Conservation (phyloP, 106 monocot genomes). For the Allium sativum region DNA sequence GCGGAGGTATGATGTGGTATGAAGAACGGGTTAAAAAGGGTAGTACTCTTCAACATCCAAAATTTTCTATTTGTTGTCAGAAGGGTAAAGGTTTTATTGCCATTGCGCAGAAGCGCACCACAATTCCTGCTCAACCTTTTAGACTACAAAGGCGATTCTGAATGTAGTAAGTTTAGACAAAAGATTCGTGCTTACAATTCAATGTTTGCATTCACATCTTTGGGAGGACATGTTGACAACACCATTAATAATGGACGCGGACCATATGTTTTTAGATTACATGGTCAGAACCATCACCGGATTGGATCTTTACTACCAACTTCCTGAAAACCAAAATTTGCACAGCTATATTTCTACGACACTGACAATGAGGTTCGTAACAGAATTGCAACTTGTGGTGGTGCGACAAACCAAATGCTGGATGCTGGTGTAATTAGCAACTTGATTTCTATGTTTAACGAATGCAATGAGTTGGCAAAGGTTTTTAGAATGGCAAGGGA, state of each 20-base stretch:
- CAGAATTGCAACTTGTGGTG: not conserved
- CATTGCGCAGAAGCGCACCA: too few relatives aligned
- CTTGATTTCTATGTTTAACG: not conserved
- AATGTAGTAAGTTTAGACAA: not conserved
- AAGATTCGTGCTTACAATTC: slow-evolving; percentile 9
- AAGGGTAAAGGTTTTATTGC: too few relatives aligned
- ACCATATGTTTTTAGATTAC: slow-evolving; percentile 10
- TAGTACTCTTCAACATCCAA: too few relatives aligned
- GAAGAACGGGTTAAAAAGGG: too few relatives aligned
- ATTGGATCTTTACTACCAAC: slow-evolving; percentile 10
- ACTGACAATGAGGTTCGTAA: slow-evolving; percentile 18
- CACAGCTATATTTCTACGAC: slow-evolving; percentile 23
- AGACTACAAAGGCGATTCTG: too few relatives aligned
- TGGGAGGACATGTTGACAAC: slow-evolving; percentile 13
- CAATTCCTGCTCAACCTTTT: too few relatives aligned
- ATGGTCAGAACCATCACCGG: slow-evolving; percentile 8
- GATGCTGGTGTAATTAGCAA: not conserved
- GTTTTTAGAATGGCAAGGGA: not conserved
- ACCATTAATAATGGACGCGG: slow-evolving; percentile 2
- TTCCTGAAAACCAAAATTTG: slow-evolving; percentile 1
- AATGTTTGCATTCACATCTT: slow-evolving; percentile 15
- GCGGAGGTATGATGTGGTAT: too few relatives aligned
- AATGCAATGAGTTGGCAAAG: not conserved
- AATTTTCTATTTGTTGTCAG: too few relatives aligned
- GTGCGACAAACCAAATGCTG: not conserved